Evolutionary conservation across 2,329 filamentous ascomycete genomes (phyloP), one percentile per base, ranked within the genome.

Genomic region (Clarireedia homoeocarpa): DNA sequence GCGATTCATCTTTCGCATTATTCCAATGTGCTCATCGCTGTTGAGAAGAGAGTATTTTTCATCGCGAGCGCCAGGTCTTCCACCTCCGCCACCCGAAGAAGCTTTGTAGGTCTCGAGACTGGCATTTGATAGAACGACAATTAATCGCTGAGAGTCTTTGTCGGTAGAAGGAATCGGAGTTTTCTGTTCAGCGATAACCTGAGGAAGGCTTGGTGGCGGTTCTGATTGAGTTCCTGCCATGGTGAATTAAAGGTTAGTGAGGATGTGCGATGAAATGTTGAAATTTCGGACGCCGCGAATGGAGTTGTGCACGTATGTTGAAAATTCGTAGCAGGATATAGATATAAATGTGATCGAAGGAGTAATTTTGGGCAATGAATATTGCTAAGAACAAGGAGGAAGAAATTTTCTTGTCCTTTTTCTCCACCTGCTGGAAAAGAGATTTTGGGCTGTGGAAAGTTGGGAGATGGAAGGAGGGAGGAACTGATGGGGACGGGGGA

Each of bases 1-100:
- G 66, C 94, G 83, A 71, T 95, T 95, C 92, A 97, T 97, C 79
- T 97, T 99, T 69, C 94, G 87, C 91, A 99, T 96, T 63, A 97
- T 88, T 61, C 94, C 94, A 65, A 99, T 99, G 71, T 99, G 94
- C 74, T 99, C 94, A 70, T 99, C 94, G 73, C 91, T 96, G 79
- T 99, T 99, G 68, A 99, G 84, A 52, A 99, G 79, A 59, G 92
- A 95, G 74, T 95, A 99, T 73, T 97, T 97, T 71, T 96, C 92
- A 67, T 96, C 91, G 51, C 83, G 81, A 57, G 79, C 76, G 34
- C 83, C 77, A 71, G 83, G 73, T 74, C 85, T 74, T 70, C 82
- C 72, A 17, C 85, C 82, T 59, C 85, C 85, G 63, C 85, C 82
- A 59, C 85, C 85, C 63, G 90, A 85, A 20, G 89, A 88, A 1